Evolutionary conservation across 2,329 filamentous ascomycete species (phyloP), one percentile per base, ranked within the genome.

Genomic region (Aciculosporium take): DNA sequence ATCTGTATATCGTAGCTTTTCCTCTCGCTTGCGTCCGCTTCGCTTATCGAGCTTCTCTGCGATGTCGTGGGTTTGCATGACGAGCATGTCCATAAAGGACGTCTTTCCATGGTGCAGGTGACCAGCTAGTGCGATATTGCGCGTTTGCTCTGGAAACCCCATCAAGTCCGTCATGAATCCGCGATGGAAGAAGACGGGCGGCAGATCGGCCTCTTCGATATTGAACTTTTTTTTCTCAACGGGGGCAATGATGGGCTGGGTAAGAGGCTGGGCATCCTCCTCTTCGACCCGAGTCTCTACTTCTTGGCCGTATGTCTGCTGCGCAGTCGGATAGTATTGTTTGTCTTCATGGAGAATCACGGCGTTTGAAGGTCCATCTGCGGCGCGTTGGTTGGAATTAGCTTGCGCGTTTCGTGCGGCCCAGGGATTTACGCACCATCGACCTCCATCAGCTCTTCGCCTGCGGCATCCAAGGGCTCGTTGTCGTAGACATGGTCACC

Each of bases 311-410:
- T 96, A 98, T 32, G 94, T 80, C 61, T 98, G 91, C 57, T 89
- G 81, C 43, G 91, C 91, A n/a, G 88, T 94, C 24, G 91, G 91
- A 58, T 98, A 98, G 63, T 98, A 98, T 60, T 96, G 91, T 63
- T 98, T 98, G 66, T 98, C 91, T 69, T 98, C 91, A 65, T 98
- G 91, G 35, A 98, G 74, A 44, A 98, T 75, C n/a, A 98, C 87
- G 39, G 91, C 89, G 61, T 96, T 98, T 5, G 88, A 95, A 3
- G 89, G 84, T 12, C 84, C 87, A 60, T 86, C 77, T 74, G 49
- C 46, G 39, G 39, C 34, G 25, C 37, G 43, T 32, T 28, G 12
- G n/a, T 18, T n/a, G n/a, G n/a, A 1, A 34, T 47, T 23, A 46
- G 37, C 29, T 15, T 18, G 15, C 17, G 18, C 8, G 10, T 34